Evolutionary conservation across 257 asterid species (phyloP), one percentile per base, ranked within the genome.

Genomic region (Solanum rostratum): DNA sequence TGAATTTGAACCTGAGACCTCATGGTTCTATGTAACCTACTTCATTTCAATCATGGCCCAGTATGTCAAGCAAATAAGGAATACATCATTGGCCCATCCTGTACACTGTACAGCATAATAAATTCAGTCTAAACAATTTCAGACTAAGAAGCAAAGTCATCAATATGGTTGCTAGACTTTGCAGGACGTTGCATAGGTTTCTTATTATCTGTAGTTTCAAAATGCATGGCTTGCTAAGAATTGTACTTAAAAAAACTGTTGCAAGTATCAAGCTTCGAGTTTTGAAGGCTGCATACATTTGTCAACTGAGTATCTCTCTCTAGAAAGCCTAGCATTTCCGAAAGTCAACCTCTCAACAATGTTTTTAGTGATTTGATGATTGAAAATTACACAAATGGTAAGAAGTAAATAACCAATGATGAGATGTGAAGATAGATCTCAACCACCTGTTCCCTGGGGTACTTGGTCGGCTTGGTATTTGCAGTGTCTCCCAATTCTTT

Each of bases 391-490:
- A 78, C 63, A 52, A 78, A 27, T 15, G 9, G 24, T 29, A 10
- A 78, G 46, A 18, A 76, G 18, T 78, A 78, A 78, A 50, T 52
- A 50, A 78, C 65, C 46, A 78, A 78, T 10, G 52, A 9, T 5
- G 46, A 50, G 84, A 87, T 85, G 85, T 83, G 79, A 83, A 86
- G 68, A 69, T 69, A 68, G 81, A 85, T 83, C 41, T 86, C 90
- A 90, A 84, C 88, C 85, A 96, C 98, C 98, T 95, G 88, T 95
- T 90, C 59, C 98, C 99, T 3, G 98, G 96, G 86, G 98, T 97
- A 93, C 97, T 97, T 15, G 93, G 53, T 86, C 19, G 83, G 88
- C 96, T 92, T 63, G 92, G 93, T 68, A 88, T 86, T 85, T 88
- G 91, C 52, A 83, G 70, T 66, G 83, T 89, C 79, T 95, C 98